Conservation (phyloP, 805 yeast species). For the Cyberlindnera veronae region DNA sequence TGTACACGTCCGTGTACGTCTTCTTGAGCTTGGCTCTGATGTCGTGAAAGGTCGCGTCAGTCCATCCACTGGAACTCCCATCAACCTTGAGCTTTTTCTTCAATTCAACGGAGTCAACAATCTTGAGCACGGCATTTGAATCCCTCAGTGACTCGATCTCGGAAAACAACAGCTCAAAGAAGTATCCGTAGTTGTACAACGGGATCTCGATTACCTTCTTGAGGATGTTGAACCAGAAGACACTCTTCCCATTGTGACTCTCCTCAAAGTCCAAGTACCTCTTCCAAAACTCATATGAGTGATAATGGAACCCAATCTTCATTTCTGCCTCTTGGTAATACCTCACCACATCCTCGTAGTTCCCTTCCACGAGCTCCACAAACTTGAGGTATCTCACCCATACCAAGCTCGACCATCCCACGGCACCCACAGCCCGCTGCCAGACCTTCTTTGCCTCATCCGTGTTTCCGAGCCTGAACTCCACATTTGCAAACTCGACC, state of each 20-base stretch:
- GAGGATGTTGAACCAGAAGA: slow-evolving; percentile 32
- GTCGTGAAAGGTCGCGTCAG: slow-evolving; percentile 24
- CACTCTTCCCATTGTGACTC: slow-evolving; percentile 32
- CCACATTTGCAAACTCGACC: slow-evolving; percentile 51
- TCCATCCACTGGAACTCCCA: slow-evolving; percentile 2
- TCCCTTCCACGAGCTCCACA: slow-evolving; percentile 26
- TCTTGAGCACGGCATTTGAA: slow-evolving; percentile 6
- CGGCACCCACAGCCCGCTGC: slow-evolving; percentile 34
- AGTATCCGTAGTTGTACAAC: slow-evolving; percentile 46
- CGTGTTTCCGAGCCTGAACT: slow-evolving; percentile 42
- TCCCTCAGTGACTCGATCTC: slow-evolving; percentile 27
- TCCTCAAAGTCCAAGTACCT: slow-evolving; percentile 43
- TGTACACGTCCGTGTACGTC: slow-evolving; percentile 47
- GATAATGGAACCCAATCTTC: slow-evolving; percentile 50
- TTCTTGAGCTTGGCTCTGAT: slow-evolving; percentile 40
- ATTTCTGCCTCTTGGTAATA: slow-evolving; percentile 46
- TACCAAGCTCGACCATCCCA: slow-evolving; percentile 44
- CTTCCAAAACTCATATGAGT: slow-evolving; percentile 48
- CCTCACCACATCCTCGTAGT: slow-evolving; percentile 31
- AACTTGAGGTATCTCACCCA: slow-evolving; percentile 51
- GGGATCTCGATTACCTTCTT: slow-evolving; percentile 55
- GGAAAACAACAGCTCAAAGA: slow-evolving; percentile 38
- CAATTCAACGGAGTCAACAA: slow-evolving; percentile 20
- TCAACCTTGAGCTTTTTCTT: slow-evolving; percentile 22
- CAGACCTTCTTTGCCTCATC: slow-evolving; percentile 36